Evolutionary conservation across 225 moss, liverwort and hornwort species (phyloP), one percentile per base, ranked within the genome.

Genomic region (Marchantia paleacea): DNA sequence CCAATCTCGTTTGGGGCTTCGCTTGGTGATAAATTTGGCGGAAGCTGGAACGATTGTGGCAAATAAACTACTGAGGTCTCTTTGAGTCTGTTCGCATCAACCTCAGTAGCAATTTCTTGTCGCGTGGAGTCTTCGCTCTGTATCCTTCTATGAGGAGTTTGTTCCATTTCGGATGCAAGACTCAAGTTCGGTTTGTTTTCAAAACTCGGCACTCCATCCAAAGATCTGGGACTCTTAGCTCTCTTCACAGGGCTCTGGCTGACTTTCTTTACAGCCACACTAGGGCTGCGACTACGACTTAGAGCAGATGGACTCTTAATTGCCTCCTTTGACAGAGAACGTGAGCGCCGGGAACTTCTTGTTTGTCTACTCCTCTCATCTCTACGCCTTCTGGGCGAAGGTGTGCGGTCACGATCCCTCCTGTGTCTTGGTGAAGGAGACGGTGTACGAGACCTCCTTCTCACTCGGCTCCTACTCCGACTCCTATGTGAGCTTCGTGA

Each of bases 381-480:
- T 81, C 80, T 94, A 86, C 80, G 87, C 79, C 85, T 91, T 87
- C 92, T 86, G 26, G 93, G 92, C 77, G 92, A 92, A 24, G 90
- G 85, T 55, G 90, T 85, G 76, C 85, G 86, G 75, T 91, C 92
- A 83, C 92, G 89, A 76, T 81, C 91, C 89, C 91, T 92, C 81
- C 91, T 89, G 51, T 90, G 81, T 76, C 91, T 84, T 6, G 88
- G 85, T 63, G 94, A 94, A 55, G 82, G 78, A 19, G 97, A 93
- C 57, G 86, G 84, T 73, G 94, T 85, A 13, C 92, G 92, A 22
- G 96, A 92, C 84, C 95, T 91, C 86, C 97, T 90, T 51, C 93
- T 86, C 31, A 78, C 88, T 20, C 91, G 86, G 73, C 86, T 89
- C 69, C 93, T 87, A 80, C 92, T 96, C 14, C 90, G 90, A 81